phyloP scores from a whole-genome alignment of 148 eudicot genomes.

The Spergularia marina region DNA sequence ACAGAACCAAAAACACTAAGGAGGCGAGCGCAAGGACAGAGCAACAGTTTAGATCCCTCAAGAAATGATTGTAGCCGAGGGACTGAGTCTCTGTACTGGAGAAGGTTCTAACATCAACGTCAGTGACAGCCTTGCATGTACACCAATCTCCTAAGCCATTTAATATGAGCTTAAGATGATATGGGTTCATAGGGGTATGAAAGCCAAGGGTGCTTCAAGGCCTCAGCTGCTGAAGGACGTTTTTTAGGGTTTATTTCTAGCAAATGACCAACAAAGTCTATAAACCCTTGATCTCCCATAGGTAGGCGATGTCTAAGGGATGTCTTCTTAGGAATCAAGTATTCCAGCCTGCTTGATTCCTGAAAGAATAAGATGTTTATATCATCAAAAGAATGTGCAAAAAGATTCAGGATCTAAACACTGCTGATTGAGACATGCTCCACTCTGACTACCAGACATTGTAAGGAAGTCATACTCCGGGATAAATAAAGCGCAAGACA shows the following conservation, averaged over 20 bases:
- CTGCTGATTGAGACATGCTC: background rate
- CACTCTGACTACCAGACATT: too few species aligned
- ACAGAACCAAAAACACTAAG: conserved; percentile 21
- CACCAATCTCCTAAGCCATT: background rate
- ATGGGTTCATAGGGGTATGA: conserved; percentile 97
- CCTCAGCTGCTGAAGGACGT: conserved; percentile 96
- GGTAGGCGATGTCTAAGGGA: conserved; percentile 91
- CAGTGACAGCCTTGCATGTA: conserved; percentile 13
- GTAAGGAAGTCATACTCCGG: too few species aligned
- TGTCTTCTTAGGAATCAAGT: conserved; percentile 94
- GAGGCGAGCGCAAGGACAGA: conserved; percentile 15
- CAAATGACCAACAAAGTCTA: conserved; percentile 86
- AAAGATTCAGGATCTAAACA: background rate
- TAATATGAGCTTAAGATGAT: conserved; percentile 48
- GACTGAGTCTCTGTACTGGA: conserved; percentile 11
- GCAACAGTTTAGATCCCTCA: conserved; percentile 4
- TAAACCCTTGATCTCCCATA: conserved; percentile 99
- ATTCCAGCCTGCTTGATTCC: conserved; percentile 90
- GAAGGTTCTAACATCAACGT: conserved; percentile 7
- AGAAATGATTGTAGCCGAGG: background rate
- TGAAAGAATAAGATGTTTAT: conserved; percentile 30
- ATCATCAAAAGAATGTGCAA: conserved; percentile 1
- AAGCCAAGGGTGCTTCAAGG: conserved; percentile 95
- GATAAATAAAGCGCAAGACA: too few species aligned
- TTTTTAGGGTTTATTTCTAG: conserved; percentile 87